These are phyloP conservation scores for Powellomyces hirtus DNA, from an alignment of 192 early-diverging fungal genomes.

Conservation along the genomic window DNA sequence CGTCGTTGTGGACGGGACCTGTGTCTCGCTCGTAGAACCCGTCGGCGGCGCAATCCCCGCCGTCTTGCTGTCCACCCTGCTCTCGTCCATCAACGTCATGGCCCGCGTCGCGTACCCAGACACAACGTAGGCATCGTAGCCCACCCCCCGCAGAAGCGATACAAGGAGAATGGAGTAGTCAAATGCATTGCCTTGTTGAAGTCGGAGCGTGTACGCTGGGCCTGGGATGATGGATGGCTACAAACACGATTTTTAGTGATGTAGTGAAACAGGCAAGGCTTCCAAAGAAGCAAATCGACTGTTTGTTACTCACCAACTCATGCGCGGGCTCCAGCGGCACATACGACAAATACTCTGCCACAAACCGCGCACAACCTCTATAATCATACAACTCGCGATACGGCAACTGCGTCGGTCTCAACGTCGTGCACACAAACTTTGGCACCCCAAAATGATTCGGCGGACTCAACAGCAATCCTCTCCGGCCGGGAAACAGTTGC, in stretches of 20 bases:
- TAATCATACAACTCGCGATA: conserved; percentile 59
- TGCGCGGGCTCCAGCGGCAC: conserved; percentile 52
- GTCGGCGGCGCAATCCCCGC: conserved; percentile 31
- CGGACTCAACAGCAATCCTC: conserved; percentile 45
- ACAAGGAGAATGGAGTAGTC: conserved; percentile 53
- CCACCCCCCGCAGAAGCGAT: conserved; percentile 53
- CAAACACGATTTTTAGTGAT: no score
- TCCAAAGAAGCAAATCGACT: neutral
- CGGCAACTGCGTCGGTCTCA: conserved; percentile 53
- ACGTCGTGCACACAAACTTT: conserved; percentile 60
- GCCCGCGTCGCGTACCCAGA: conserved; percentile 52
- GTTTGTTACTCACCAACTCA: conserved; percentile 58
- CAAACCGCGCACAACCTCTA: conserved; percentile 49
- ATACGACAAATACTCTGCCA: conserved; percentile 55
- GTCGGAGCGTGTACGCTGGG: conserved; percentile 49
- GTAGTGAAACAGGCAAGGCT: neutral
- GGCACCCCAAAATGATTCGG: conserved; percentile 54
- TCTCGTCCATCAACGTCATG: conserved; percentile 56
- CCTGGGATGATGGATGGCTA: conserved; percentile 47
- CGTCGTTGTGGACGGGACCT: neutral
- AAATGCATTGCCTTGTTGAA: conserved; percentile 56
- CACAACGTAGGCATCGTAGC: conserved; percentile 62
- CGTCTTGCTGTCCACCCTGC: conserved; percentile 35
- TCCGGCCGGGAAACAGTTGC: conserved; percentile 55
- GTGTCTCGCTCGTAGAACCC: neutral